phyloP scores from a whole-genome alignment of 208 protist genomes.

The Acanthamoeba culbertsoni region DNA sequence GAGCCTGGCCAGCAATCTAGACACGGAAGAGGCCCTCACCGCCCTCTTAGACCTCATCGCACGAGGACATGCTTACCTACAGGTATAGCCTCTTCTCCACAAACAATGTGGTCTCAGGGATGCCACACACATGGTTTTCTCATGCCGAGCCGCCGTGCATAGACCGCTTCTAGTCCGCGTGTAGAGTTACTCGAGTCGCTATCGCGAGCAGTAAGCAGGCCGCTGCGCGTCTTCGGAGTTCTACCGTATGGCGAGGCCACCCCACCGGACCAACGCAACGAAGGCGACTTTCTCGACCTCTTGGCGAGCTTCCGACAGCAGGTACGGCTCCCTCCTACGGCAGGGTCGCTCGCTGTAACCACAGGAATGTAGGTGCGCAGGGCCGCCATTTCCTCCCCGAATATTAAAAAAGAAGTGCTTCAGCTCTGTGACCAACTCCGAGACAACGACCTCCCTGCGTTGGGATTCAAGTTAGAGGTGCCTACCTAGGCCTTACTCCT shows the following conservation, averaged over 20 bases:
- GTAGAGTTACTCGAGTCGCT: not conserved
- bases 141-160: not conserved
- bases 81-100: not conserved
- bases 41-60: not conserved
- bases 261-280: not conserved
- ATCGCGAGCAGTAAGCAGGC: not conserved
- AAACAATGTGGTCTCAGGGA: not conserved
- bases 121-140: too few species aligned
- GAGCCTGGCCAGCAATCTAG: not conserved
- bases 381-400: not conserved
- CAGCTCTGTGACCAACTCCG: conserved; percentile 11
- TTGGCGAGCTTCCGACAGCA: not conserved
- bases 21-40: not conserved
- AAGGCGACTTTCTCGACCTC: not conserved
- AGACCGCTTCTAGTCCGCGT: not conserved
- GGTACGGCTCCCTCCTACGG: not conserved
- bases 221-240: not conserved
- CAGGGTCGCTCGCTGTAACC: not conserved
- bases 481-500: not conserved
- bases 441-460: not conserved
- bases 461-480: conserved; percentile 14
- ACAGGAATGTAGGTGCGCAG: conserved; percentile 1
- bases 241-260: not conserved
- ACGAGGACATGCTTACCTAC: not conserved
- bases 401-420: not conserved